These are phyloP conservation scores for Wallacemonas sp. DNA, from an alignment of 208 protist species.

Conservation along the genomic window DNA sequence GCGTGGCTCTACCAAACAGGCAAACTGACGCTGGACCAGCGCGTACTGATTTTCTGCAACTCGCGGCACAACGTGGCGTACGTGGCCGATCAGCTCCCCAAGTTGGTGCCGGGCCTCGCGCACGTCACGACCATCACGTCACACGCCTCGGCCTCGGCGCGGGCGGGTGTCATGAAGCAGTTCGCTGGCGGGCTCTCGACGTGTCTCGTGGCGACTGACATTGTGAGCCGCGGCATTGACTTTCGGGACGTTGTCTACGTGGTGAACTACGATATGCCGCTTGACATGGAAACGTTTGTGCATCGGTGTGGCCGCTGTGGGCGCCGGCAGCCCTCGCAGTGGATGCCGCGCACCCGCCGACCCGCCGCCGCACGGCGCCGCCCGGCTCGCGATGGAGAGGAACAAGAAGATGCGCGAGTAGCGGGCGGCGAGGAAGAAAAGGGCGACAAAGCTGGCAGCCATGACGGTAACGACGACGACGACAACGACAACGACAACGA, in stretches of 20 bases:
- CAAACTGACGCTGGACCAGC: slow-evolving; percentile 60
- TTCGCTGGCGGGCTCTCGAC: slow-evolving; percentile 92
- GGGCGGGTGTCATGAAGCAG: slow-evolving; percentile 81
- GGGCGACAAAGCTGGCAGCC: neutral
- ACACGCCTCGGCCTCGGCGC: slow-evolving; percentile 52
- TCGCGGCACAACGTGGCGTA: slow-evolving; percentile 83
- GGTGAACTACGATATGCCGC: slow-evolving; percentile 97
- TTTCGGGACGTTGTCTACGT: slow-evolving; percentile 97
- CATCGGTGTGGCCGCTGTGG: slow-evolving; percentile 97
- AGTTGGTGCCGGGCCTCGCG: slow-evolving; percentile 30
- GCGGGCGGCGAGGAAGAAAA: neutral
- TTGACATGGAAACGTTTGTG: slow-evolving; percentile 96
- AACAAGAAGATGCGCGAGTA: too few species aligned
- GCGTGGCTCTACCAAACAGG: slow-evolving; percentile 71
- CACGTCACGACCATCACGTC: slow-evolving; percentile 71
- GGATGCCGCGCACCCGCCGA: slow-evolving; percentile 11
- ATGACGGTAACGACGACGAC: too few species aligned
- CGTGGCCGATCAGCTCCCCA: slow-evolving; percentile 57
- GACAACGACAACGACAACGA: too few species aligned
- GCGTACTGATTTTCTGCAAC: slow-evolving; percentile 88
- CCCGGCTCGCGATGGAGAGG: too few species aligned
- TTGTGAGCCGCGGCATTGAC: slow-evolving; percentile 97
- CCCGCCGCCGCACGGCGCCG: too few species aligned
- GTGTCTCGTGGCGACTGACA: slow-evolving; percentile 97
- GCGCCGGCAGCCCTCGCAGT: slow-evolving; percentile 47